Percentiles rank a stretch among this genome's conserved stretches.
These are phyloP conservation scores for Podospora pseudoanserina DNA, from an alignment of 495 filamentous ascomycete species.

Conservation along the genomic window DNA sequence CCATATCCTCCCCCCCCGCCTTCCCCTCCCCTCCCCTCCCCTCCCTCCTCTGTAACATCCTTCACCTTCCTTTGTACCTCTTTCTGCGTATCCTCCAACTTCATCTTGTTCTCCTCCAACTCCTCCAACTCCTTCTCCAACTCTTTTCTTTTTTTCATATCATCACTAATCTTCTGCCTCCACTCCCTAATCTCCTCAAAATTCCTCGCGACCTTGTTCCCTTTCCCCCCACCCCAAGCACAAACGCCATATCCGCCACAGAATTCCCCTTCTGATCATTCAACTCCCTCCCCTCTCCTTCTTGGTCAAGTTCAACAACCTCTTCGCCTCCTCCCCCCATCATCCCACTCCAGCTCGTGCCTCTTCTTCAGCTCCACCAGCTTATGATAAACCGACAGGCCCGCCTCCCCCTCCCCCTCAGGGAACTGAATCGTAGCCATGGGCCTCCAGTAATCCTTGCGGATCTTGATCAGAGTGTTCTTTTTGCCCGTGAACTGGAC, in stretches of 20 bases:
- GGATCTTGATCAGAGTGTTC: constrained; percentile 68
- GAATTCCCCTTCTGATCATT: constrained; percentile 89
- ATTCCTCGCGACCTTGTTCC: constrained; percentile 44
- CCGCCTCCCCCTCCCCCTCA: constrained; percentile 50
- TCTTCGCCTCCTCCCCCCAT: constrained; percentile 26
- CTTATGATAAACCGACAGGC: constrained; percentile 69
- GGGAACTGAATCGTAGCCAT: constrained; percentile 70
- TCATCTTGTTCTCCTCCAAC: constrained; percentile 8
- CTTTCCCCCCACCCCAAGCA: constrained; percentile 55
- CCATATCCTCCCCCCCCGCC: constrained; percentile 17
- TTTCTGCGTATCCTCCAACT: constrained; percentile 15
- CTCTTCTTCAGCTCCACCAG: constrained; percentile 76
- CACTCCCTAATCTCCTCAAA: constrained; percentile 23
- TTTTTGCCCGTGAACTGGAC: constrained; percentile 90
- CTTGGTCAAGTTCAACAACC: constrained; percentile 42
- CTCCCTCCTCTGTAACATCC: background rate
- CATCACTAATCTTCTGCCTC: constrained; percentile 19
- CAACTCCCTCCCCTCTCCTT: constrained; percentile 56
- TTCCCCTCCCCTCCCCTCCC: constrained; percentile 19
- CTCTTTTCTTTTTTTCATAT: constrained; percentile 20
- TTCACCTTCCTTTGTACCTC: constrained; percentile 20
- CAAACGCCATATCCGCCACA: constrained; percentile 80
- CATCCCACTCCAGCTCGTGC: constrained; percentile 62
- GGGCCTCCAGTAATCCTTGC: constrained; percentile 89
- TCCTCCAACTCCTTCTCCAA: constrained; percentile 29